phyloP scores from a whole-genome alignment of 768 basidiomycete species.

The Leucosporidium creatinivorum region DNA sequence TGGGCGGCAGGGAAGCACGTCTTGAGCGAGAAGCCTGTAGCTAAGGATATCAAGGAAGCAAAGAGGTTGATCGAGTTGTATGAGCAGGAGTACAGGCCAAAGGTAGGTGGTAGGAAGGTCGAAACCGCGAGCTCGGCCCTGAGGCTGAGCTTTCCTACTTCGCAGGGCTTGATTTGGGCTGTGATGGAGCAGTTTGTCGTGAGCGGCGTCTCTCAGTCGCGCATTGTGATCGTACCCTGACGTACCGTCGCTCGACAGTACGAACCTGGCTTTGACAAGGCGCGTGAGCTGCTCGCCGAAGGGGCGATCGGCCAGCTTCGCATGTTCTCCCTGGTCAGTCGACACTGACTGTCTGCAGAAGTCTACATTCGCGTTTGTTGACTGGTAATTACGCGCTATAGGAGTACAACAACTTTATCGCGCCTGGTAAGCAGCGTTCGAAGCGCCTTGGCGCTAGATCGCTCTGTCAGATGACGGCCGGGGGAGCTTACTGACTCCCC shows the following conservation, averaged over 20 bases:
- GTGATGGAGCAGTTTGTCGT: constrained; percentile 1
- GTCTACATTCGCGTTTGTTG: no score
- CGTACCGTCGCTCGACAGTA: neutral
- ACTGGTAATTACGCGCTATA: constrained; percentile 37
- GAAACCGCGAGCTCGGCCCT: neutral
- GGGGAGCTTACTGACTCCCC: neutral
- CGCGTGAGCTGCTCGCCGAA: constrained; percentile 42
- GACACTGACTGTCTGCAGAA: no score
- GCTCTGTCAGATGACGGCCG: neutral
- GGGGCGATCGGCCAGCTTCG: constrained; percentile 65
- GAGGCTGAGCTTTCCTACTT: constrained; percentile 24
- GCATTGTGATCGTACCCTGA: neutral
- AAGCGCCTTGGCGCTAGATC: neutral
- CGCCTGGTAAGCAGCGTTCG: constrained; percentile 46
- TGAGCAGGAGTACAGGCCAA: constrained; percentile 56
- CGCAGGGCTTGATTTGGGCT: neutral
- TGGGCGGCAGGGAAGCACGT: constrained; percentile 73
- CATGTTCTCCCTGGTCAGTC: constrained; percentile 57
- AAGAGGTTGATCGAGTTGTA: constrained; percentile 60
- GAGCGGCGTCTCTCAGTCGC: neutral
- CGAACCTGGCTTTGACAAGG: constrained; percentile 24
- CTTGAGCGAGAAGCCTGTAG: constrained; percentile 78
- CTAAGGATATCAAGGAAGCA: constrained; percentile 59
- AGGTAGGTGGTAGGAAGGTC: constrained; percentile 43
- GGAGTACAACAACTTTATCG: constrained; percentile 43